A percentile compares a stretch with the other conserved stretches of the same genome.
Evolutionary conservation across 169 alveolate genomes (phyloP).

Genomic region (Plasmodium adleri): DNA sequence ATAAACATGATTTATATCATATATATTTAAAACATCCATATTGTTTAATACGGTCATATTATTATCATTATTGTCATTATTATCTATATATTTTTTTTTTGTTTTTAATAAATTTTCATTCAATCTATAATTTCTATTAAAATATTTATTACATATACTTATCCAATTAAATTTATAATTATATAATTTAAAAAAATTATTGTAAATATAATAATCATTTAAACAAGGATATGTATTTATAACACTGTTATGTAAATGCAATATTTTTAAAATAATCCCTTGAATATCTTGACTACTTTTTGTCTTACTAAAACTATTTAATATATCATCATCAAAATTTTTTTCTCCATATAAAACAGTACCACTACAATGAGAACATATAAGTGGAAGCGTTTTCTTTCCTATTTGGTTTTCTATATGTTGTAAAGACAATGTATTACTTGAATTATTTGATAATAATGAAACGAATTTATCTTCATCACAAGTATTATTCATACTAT

Average conservation of each 20-base stretch:
- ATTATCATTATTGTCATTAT: neutral
- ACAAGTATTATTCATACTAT: neutral
- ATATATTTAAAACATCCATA: neutral
- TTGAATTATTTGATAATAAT: too few relatives aligned
- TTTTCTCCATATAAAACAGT: slow-evolving; percentile 94
- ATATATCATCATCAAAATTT: slow-evolving; percentile 86
- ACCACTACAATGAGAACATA: slow-evolving; percentile 94
- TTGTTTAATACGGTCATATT: neutral
- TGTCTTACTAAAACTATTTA: slow-evolving; percentile 88
- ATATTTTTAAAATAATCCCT: slow-evolving; percentile 84
- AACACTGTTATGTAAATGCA: slow-evolving; percentile 32
- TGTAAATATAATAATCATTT: neutral
- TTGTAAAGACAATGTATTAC: neutral
- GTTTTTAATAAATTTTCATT: neutral
- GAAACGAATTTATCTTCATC: neutral
- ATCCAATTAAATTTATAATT: slow-evolving; percentile 17
- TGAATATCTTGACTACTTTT: slow-evolving; percentile 91
- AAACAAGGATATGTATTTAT: slow-evolving; percentile 14
- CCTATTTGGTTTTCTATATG: neutral
- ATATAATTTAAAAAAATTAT: slow-evolving; percentile 17
- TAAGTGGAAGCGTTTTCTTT: slow-evolving; percentile 76
- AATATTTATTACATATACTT: slow-evolving; percentile 16
- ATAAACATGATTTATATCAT: slow-evolving; percentile 66
- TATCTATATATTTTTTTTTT: too few relatives aligned
- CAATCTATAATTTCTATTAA: neutral